These are phyloP conservation scores for Cadophora sp. DNA, from an alignment of 2,329 filamentous ascomycete genomes.

Conservation along the genomic window DNA sequence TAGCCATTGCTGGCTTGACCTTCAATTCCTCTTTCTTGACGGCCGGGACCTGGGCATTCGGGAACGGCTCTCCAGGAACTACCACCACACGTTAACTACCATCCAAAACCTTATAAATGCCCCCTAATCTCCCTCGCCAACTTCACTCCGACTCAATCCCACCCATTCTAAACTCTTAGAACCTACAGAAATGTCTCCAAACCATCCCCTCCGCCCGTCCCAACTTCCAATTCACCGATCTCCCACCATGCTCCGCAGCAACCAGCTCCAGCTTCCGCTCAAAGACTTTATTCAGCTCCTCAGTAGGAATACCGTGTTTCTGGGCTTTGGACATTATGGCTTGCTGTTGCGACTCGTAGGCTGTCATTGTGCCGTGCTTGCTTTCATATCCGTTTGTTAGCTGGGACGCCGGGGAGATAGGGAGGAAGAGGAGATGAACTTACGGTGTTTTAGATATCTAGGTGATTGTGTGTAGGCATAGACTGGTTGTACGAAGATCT, in stretches of 20 bases:
- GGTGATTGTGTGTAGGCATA: neutral
- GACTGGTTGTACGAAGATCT: no score
- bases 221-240: conserved; percentile 14
- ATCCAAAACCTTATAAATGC: neutral
- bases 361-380: neutral
- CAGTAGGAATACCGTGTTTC: neutral
- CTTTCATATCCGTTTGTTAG: neutral
- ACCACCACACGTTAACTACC: neutral
- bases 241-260: neutral
- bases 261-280: neutral
- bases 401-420: neutral
- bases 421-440: neutral
- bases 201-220: conserved; percentile 23
- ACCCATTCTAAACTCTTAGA: no score
- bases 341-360: conserved; percentile 12
- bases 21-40: neutral
- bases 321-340: conserved; percentile 2
- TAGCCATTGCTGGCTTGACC: neutral
- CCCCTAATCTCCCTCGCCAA: neutral
- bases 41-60: neutral
- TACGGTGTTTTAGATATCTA: neutral
- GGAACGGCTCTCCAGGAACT: conserved; percentile 17
- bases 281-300: conserved; percentile 2
- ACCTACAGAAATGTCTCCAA: conserved; percentile 29
- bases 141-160: neutral